Evolutionary conservation across 345 rosid species (phyloP), one percentile per base, ranked within the genome.

Genomic region (Rubroshorea leprosula): DNA sequence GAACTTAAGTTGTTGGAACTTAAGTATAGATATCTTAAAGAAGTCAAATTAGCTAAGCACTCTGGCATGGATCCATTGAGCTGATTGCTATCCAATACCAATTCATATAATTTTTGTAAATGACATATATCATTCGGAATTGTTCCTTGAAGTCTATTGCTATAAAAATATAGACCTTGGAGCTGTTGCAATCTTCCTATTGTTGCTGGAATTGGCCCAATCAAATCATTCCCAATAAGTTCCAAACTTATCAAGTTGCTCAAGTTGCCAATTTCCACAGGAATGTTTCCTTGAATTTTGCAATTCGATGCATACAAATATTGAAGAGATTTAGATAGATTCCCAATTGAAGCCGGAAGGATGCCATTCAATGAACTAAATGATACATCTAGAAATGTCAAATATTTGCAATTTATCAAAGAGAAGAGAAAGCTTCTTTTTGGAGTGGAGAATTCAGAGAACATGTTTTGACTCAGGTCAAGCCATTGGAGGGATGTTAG

Each of bases 261-360:
- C 16, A 64, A 59, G 21, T 38, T 54, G 18, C 69, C 65, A 12
- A 70, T 27, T 49, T 59, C 66, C 7, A 9, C 0, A 8, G 66
- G 74, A 41, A 58, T 51, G n/a, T n/a, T n/a, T n/a, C n/a, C n/a
- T n/a, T n/a, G n/a, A n/a, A n/a, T n/a, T n/a, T 31, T 52, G 59
- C 59, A 66, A 24, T 48, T 4, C 4, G 0, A 2, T 14, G 57
- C 62, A 35, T 8, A 15, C 23, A 65, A 65, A 22, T 12, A 0
- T 4, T 23, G 11, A 9, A 65, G 57, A 26, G 51, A 41, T 14
- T 46, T 5, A 0, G 65, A 46, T 47, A 66, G 27, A 16, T 66
- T 66, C 0, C 39, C 52, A 29, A 66, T 59, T 14, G 64, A 58
- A 17, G 38, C 5, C 2, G 64, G 70, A 17, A 66, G 54, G 22